A percentile compares a stretch with the other conserved stretches of the same genome.
phyloP scores from a whole-genome alignment of 2,329 filamentous ascomycete genomes.

The Epicoccum sorghinum region DNA sequence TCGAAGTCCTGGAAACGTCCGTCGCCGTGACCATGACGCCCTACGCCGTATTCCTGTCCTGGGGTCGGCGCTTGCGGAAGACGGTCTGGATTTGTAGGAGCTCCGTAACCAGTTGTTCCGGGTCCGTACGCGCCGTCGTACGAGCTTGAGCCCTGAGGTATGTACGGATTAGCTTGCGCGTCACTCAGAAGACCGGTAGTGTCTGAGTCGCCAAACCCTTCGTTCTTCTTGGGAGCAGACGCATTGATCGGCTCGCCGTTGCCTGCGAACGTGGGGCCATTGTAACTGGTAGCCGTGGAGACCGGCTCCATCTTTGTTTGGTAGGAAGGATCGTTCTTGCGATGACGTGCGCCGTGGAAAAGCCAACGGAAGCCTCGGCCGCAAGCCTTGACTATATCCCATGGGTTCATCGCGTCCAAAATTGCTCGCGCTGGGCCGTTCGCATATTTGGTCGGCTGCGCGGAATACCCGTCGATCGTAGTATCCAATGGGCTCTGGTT shows the following conservation, averaged over 20 bases:
- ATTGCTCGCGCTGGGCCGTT: slow-evolving; percentile 71
- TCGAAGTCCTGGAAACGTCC: slow-evolving; percentile 24
- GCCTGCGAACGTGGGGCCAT: slow-evolving; percentile 32
- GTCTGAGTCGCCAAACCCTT: slow-evolving; percentile 37
- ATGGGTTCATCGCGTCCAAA: slow-evolving; percentile 75
- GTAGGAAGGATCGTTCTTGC: slow-evolving; percentile 55
- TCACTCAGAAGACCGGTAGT: slow-evolving; percentile 29
- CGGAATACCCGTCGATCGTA: slow-evolving; percentile 16
- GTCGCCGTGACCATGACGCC: background rate
- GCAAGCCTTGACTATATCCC: slow-evolving; percentile 82
- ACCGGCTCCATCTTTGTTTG: slow-evolving; percentile 28
- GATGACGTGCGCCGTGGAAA: slow-evolving; percentile 71
- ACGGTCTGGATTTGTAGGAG: slow-evolving; percentile 22
- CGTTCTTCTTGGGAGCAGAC: slow-evolving; percentile 13
- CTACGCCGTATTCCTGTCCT: slow-evolving; percentile 35
- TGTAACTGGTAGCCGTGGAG: slow-evolving; percentile 24
- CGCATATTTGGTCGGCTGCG: slow-evolving; percentile 53
- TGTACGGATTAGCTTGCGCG: slow-evolving; percentile 34
- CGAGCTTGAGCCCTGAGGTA: slow-evolving; percentile 8
- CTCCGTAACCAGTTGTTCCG: slow-evolving; percentile 4
- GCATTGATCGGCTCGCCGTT: slow-evolving; percentile 24
- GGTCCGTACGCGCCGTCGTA: slow-evolving; percentile 18
- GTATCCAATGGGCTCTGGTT: slow-evolving; percentile 30
- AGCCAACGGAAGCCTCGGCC: slow-evolving; percentile 81
- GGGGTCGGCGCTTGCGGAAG: slow-evolving; percentile 31